Conservation (phyloP, 2,329 filamentous ascomycete genomes). For the Verticillium longisporum region DNA sequence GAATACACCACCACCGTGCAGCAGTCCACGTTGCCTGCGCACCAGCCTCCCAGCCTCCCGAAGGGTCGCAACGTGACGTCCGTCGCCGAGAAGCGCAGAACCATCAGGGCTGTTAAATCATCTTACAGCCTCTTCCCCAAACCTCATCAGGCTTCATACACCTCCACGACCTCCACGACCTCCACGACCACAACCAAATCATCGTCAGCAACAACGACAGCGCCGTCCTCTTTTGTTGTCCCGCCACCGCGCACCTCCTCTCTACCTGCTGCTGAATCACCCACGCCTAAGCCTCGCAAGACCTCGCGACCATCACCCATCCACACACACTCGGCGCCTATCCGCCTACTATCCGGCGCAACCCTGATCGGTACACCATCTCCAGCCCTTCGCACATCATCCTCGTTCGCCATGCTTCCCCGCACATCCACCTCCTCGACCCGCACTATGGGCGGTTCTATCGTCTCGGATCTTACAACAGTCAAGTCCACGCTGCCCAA, state of each 20-base stretch:
- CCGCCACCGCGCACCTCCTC: neutral
- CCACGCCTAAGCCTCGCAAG: slow-evolving; percentile 4
- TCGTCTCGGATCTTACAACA: neutral
- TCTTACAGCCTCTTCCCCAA: slow-evolving; percentile 12
- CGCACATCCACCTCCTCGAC: neutral
- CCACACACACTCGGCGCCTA: slow-evolving; percentile 9
- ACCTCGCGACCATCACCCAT: slow-evolving; percentile 9
- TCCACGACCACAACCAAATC: neutral
- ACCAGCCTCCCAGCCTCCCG: neutral
- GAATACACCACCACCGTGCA: slow-evolving; percentile 9
- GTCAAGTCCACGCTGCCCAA: neutral
- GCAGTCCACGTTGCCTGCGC: slow-evolving; percentile 2
- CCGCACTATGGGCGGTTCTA: neutral
- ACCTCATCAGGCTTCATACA: slow-evolving; percentile 1
- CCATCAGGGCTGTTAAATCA: slow-evolving; percentile 10
- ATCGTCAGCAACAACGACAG: neutral
- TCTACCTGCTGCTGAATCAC: slow-evolving; percentile 1
- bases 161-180: neutral
- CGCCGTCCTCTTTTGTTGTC: neutral
- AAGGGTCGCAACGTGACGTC: slow-evolving; percentile 3
- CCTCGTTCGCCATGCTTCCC: neutral
- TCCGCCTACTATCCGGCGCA: neutral
- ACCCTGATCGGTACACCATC: slow-evolving; percentile 4
- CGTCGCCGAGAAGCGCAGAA: slow-evolving; percentile 13
- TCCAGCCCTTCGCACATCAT: slow-evolving; percentile 5